These are phyloP conservation scores for Fusarium sp. DNA, from an alignment of 2,329 filamentous ascomycete species.

Conservation along the genomic window DNA sequence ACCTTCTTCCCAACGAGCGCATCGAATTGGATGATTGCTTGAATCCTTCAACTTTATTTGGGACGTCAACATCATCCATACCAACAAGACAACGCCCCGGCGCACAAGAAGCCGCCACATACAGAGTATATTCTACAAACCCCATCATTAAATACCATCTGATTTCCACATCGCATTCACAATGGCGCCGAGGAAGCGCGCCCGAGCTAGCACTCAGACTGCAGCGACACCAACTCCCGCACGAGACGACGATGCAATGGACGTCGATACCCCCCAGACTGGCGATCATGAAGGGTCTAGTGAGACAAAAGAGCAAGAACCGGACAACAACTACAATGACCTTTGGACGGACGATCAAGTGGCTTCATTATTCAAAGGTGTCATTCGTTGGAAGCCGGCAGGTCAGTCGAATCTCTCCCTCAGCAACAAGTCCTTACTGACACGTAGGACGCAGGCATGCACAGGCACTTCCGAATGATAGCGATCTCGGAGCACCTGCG, in stretches of 20 bases:
- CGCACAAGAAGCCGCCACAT: not conserved
- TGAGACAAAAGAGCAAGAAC: slow-evolving; percentile 39
- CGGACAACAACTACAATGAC: slow-evolving; percentile 60
- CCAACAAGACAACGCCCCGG: not conserved
- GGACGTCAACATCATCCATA: not conserved
- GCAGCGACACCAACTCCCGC: slow-evolving; percentile 66
- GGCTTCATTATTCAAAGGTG: slow-evolving; percentile 89
- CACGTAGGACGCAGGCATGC: slow-evolving; percentile 72
- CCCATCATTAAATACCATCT: not conserved
- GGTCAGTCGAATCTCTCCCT: slow-evolving; percentile 60
- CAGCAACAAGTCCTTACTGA: slow-evolving; percentile 8
- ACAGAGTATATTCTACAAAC: not conserved
- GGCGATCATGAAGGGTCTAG: slow-evolving; percentile 57
- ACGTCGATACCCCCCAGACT: slow-evolving; percentile 65
- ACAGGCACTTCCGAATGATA: slow-evolving; percentile 94
- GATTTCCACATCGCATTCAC: not conserved
- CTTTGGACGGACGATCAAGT: slow-evolving; percentile 97
- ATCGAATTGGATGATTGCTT: slow-evolving; percentile 7
- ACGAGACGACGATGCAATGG: slow-evolving; percentile 70
- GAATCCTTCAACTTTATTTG: slow-evolving; percentile 9
- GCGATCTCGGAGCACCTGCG: slow-evolving; percentile 83
- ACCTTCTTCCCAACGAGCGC: not conserved
- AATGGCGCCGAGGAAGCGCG: slow-evolving; percentile 79
- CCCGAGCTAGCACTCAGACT: slow-evolving; percentile 64
- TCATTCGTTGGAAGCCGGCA: slow-evolving; percentile 96